Conservation (phyloP, 345 rosid genomes). For the Melaleuca quinquenervia region DNA sequence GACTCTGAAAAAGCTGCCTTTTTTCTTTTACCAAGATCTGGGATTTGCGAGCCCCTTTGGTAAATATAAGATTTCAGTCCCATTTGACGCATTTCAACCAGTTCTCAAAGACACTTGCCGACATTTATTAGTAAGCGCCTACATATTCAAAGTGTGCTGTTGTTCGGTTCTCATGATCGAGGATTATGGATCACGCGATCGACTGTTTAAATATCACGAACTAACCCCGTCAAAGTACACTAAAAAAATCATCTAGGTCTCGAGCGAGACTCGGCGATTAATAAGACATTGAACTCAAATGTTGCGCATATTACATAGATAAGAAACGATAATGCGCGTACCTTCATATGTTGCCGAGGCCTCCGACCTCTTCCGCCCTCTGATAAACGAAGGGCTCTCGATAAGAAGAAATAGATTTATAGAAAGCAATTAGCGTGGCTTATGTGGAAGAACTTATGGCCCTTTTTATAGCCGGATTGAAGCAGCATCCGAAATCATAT, state of each 20-base stretch:
- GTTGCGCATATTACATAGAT: neutral
- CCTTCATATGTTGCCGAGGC: neutral
- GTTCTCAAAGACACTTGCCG: neutral
- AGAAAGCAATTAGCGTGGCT: neutral
- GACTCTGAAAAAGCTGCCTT: neutral
- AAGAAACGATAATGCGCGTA: neutral
- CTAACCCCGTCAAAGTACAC: neutral
- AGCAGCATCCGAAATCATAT: neutral
- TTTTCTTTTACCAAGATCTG: neutral
- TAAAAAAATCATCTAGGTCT: fast-evolving
- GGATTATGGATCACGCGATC: neutral
- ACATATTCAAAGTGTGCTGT: too few species aligned
- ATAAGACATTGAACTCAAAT: neutral
- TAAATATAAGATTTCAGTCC: neutral
- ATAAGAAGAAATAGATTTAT: neutral
- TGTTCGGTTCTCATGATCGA: neutral
- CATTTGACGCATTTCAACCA: neutral
- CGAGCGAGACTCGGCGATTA: neutral
- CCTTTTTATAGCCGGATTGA: neutral
- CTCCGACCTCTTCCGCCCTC: neutral
- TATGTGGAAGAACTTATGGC: neutral
- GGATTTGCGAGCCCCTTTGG: neutral
- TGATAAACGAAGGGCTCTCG: neutral
- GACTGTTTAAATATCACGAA: neutral
- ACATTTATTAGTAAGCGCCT: neutral